Evolutionary conservation across 345 rosid genomes (phyloP).

Genomic region (Firmiana major): DNA sequence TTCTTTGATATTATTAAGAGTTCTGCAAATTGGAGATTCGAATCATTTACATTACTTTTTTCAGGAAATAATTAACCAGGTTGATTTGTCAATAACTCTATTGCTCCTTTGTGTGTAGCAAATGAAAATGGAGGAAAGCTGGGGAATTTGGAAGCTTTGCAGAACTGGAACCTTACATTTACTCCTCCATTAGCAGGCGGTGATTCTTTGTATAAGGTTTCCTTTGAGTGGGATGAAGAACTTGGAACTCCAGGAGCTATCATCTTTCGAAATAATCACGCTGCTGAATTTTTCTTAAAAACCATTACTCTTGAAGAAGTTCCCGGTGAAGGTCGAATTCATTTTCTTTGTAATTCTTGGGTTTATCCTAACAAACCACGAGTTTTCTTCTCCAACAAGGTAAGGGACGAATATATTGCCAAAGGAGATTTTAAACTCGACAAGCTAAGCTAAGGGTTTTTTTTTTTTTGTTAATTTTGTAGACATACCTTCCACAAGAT

Average conservation of each 20-base stretch:
- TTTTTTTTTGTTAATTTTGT: no score
- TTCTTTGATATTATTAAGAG: no score
- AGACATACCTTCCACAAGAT: slow-evolving; percentile 66
- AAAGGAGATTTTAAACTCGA: no score
- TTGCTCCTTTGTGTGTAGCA: background rate
- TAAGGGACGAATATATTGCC: no score
- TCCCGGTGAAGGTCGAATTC: slow-evolving; percentile 57
- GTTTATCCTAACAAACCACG: background rate
- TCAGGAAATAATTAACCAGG: no score
- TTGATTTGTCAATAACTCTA: no score
- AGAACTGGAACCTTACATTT: slow-evolving; percentile 38
- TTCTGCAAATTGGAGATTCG: no score
- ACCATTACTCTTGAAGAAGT: slow-evolving; percentile 61
- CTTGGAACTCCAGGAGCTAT: slow-evolving; percentile 4
- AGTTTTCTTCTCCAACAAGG: slow-evolving; percentile 75
- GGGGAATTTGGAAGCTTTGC: slow-evolving; percentile 52
- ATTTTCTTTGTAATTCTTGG: slow-evolving; percentile 78
- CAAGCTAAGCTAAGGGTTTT: no score
- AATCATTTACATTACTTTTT: no score
- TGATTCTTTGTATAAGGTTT: slow-evolving; percentile 46
- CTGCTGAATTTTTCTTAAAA: slow-evolving; percentile 45
- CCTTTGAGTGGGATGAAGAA: slow-evolving; percentile 20
- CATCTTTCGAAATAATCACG: background rate
- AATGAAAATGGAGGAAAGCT: slow-evolving; percentile 37
- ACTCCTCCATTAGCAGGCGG: slow-evolving; percentile 27